These are phyloP conservation scores for Trichosanthes truncata DNA, from an alignment of 306 rosid genomes.

Conservation along the genomic window DNA sequence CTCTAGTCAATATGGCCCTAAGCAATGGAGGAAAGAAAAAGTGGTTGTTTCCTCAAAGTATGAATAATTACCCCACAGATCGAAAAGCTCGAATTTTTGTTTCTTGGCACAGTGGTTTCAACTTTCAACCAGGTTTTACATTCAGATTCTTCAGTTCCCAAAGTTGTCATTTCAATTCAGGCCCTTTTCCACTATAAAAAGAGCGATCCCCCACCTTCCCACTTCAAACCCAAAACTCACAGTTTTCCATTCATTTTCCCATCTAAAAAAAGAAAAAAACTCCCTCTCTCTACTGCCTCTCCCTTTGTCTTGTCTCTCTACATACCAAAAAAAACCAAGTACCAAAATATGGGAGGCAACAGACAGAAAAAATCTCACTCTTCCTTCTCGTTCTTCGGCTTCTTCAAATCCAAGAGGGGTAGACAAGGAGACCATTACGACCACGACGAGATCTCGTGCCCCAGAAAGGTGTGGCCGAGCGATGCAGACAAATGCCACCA, in stretches of 20 bases:
- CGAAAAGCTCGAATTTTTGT: background rate
- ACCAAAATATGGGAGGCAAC: conserved; percentile 3
- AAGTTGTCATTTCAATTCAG: background rate
- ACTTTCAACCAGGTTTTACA: background rate
- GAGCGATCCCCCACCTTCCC: background rate
- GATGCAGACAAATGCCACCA: conserved; percentile 52
- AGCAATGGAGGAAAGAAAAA: conserved; percentile 4
- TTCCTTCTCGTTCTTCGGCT: conserved; percentile 47
- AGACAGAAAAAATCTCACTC: background rate
- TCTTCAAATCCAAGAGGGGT: conserved; percentile 37
- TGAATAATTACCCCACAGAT: background rate
- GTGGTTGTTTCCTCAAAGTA: background rate
- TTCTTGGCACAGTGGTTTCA: background rate
- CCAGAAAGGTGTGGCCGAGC: conserved; percentile 60
- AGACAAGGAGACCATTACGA: conserved; percentile 14
- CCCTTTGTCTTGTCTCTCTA: too few relatives aligned
- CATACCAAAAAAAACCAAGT: background rate
- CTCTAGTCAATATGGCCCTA: background rate
- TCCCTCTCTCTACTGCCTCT: background rate
- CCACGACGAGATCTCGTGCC: conserved; percentile 27
- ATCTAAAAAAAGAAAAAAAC: background rate
- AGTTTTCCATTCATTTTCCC: background rate
- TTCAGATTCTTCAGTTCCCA: background rate
- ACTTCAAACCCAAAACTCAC: background rate
- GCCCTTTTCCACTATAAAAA: background rate